Evolutionary conservation across 495 filamentous ascomycete species (phyloP).

Genomic region (Penicillium malachiteum): DNA sequence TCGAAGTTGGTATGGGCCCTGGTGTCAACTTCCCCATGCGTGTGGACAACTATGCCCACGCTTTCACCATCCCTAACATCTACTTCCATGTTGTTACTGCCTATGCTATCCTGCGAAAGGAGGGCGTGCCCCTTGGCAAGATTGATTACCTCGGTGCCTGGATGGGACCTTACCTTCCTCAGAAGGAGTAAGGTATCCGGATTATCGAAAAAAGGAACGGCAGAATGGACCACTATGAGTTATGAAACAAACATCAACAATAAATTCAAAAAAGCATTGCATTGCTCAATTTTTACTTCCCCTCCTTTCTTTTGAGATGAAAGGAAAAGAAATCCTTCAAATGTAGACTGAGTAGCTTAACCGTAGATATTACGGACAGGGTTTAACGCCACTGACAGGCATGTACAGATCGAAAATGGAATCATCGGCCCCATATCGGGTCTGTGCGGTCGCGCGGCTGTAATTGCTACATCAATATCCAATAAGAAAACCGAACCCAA

Average conservation of each 20-base stretch:
- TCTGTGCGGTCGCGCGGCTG: too few species aligned
- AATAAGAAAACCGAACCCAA: too few species aligned
- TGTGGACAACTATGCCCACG: slow-evolving; percentile 28
- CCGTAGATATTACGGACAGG: too few species aligned
- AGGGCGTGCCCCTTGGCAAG: slow-evolving; percentile 60
- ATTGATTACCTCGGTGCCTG: slow-evolving; percentile 44
- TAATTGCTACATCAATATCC: too few species aligned
- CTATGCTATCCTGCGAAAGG: slow-evolving; percentile 54
- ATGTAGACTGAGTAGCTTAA: too few species aligned
- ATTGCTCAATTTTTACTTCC: too few species aligned
- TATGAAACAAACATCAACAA: background rate
- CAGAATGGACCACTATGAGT: background rate
- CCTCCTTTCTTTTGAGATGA: too few species aligned
- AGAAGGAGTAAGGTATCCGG: background rate
- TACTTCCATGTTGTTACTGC: slow-evolving; percentile 57
- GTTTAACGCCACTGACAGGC: too few species aligned
- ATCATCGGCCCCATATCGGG: too few species aligned
- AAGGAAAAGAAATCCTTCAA: too few species aligned
- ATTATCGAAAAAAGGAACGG: background rate
- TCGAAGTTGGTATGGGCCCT: slow-evolving; percentile 23
- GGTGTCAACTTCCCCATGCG: slow-evolving; percentile 18
- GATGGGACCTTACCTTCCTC: slow-evolving; percentile 12
- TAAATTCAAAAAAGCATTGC: too few species aligned
- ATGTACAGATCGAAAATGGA: too few species aligned
- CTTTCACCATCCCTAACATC: slow-evolving; percentile 52